Conservation (phyloP, 2,329 filamentous ascomycete species). For the Cytospora mali region DNA sequence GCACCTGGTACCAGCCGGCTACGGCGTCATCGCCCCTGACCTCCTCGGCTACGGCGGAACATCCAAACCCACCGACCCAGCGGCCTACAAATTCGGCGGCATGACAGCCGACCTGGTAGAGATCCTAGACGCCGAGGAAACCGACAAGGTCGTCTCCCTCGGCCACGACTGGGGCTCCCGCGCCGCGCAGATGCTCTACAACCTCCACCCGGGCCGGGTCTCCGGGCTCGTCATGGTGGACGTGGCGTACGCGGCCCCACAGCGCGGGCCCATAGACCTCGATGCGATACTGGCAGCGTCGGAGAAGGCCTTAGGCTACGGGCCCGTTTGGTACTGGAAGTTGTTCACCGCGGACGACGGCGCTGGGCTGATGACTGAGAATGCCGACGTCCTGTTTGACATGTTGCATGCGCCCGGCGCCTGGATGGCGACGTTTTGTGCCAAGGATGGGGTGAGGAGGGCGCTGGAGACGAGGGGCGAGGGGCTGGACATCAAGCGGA, state of each 20-base stretch:
- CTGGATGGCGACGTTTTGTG: slow-evolving; percentile 42
- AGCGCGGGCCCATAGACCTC: slow-evolving; percentile 39
- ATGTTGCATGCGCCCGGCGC: slow-evolving; percentile 38
- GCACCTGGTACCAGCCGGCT: slow-evolving; percentile 39
- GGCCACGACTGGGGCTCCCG: slow-evolving; percentile 54
- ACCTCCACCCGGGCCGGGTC: slow-evolving; percentile 44
- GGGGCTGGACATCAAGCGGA: slow-evolving; percentile 31
- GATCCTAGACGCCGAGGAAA: slow-evolving; percentile 43
- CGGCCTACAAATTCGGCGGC: slow-evolving; percentile 27
- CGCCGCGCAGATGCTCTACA: slow-evolving; percentile 44
- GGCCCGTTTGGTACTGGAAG: slow-evolving; percentile 48
- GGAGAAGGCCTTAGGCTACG: slow-evolving; percentile 40
- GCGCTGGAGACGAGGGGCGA: slow-evolving; percentile 32
- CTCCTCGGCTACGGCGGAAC: slow-evolving; percentile 37
- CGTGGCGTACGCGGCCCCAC: slow-evolving; percentile 44
- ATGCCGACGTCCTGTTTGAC: slow-evolving; percentile 43
- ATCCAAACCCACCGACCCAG: slow-evolving; percentile 29
- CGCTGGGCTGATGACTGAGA: slow-evolving; percentile 39
- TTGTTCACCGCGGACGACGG: slow-evolving; percentile 47
- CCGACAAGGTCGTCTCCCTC: slow-evolving; percentile 43
- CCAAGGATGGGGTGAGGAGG: slow-evolving; percentile 38
- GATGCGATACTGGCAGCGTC: slow-evolving; percentile 38
- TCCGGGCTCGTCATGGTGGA: slow-evolving; percentile 46
- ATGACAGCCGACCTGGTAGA: slow-evolving; percentile 43
- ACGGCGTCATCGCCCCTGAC: slow-evolving; percentile 44